A percentile compares a stretch with the other conserved stretches of the same genome.
These are phyloP conservation scores for Lanmaoa rubissima DNA, from an alignment of 768 basidiomycete species.

Conservation along the genomic window DNA sequence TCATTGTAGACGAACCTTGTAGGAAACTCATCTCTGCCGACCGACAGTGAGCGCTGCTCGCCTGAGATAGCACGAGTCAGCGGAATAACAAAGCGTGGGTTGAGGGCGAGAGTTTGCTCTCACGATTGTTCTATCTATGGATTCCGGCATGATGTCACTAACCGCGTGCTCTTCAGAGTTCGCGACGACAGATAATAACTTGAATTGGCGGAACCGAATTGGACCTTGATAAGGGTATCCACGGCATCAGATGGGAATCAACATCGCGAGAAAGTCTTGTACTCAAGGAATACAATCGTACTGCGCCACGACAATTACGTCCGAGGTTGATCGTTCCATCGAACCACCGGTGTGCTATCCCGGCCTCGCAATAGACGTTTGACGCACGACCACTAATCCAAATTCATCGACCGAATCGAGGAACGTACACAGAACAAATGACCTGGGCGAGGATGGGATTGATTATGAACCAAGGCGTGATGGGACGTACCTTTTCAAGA, in stretches of 20 bases:
- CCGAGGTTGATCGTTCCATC: not conserved
- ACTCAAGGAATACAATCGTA: not conserved
- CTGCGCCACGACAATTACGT: not conserved
- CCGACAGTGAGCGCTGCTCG: not conserved
- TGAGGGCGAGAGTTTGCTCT: not conserved
- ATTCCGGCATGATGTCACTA: not conserved
- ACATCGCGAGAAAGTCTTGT: not conserved
- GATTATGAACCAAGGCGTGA: not conserved
- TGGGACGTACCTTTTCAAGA: not conserved
- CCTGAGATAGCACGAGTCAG: not conserved
- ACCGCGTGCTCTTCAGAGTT: not conserved
- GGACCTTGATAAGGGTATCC: not conserved
- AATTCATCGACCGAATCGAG: too few relatives aligned
- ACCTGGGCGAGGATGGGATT: too few relatives aligned
- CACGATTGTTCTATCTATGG: not conserved
- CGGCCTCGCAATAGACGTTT: not conserved
- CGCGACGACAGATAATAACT: not conserved
- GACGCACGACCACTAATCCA: not conserved
- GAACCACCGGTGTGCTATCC: not conserved
- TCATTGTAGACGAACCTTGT: not conserved
- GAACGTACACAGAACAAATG: not conserved
- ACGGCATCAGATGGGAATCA: not conserved
- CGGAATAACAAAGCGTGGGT: not conserved
- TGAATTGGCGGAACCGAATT: not conserved
- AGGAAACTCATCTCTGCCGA: slow-evolving; percentile 1